Base-by-base conservation (phyloP, 345 rosid genomes). In the Stellera chamaejasme region DNA sequence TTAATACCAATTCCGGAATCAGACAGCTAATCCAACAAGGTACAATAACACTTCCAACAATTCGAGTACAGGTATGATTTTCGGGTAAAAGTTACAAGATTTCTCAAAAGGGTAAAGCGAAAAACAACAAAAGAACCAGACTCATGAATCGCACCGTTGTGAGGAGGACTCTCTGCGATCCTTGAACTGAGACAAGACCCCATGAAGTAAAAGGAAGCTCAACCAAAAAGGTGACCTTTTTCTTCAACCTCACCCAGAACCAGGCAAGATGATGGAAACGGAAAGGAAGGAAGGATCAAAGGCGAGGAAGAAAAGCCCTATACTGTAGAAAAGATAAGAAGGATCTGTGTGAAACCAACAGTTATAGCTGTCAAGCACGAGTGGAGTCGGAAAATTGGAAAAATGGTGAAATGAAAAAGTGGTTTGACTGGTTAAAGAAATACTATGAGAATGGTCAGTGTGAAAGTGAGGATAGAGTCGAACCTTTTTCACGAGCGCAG, bases 131-230 rank as follows among this genome's bases (percentile, higher is more conserved):
- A 8, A 32, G 39, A 8, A 32, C 7, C 39, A 47, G 23, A 10
- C 19, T 58, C 6, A 53, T 2, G 9, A 48, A 60, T 55, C 71
- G 47, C 63, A 90, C 96, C 83, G 6, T 58, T 50, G 14, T 64
- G 73, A 56, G 54, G 55, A 72, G 73, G 76, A 55, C 72, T 66
- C 48, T 78, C 79, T 46, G 79, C 82, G 66, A 82, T 67, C 57
- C 71, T 73, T 46, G 81, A 66, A 66, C 97, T 82, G 41, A 79
- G 73, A 44, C 93, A 84, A 73, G 90, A 77, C 67, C 97, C 96
- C 97, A 90, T 82, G 28, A 54, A 54, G 23, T 19, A 19, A 19
- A 25, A 45, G 3, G 48, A 8, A 39, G 44, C 58, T 14, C 41
- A 48, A 19, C 23, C 23, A 19, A 19, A 13, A 59, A 28, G 64